Base-by-base conservation (phyloP, 2,329 filamentous ascomycete species). In the Phialophora macrospora region DNA sequence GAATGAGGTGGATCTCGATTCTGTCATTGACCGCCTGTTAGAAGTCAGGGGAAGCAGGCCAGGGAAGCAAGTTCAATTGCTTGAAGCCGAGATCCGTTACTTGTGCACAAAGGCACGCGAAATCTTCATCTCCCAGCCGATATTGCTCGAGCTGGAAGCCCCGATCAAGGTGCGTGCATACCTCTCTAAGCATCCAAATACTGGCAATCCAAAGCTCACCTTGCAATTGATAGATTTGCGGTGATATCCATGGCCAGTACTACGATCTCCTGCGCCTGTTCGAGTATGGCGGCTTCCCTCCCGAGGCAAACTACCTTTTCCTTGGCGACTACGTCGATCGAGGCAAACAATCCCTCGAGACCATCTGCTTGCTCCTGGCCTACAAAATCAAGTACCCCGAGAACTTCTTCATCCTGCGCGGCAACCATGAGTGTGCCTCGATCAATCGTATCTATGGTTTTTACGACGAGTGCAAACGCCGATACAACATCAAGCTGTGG, bases 331-430 rank as follows among this genome's bases (percentile, higher is more conserved):
- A 99, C 76, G 95, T 99, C 75, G 95, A 99, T 80, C 90, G 95
- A 83, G 95, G 95, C 83, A 98, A 99, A 86, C 95, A 99, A 82
- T 97, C 94, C 44, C 89, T 99, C 62, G 95, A 99, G 85, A 98
- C 95, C 72, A 98, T 99, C 81, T 97, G 93, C 83, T 85, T 99
- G 70, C 86, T 99, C 64, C 87, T 99, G 59, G 93, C 93, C 69
- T 99, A 98, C 88, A 99, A 99, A 88, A 96, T 99, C 87, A 98
- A 98, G 84, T 98, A 97, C 79, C 95, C 95, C 56, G 95, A 99
- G 83, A 99, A 99, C 84, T 98, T 99, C 84, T 99, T 99, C 85
- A 91, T 99, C 72, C 88, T 99, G 66, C 92, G 95, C 73, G 95
- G 95, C 70, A 99, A 99, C 85, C 95, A 99, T 85, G 95, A 99